phyloP scores from a whole-genome alignment of 306 rosid genomes.

The Gynostemma pentaphyllum region DNA sequence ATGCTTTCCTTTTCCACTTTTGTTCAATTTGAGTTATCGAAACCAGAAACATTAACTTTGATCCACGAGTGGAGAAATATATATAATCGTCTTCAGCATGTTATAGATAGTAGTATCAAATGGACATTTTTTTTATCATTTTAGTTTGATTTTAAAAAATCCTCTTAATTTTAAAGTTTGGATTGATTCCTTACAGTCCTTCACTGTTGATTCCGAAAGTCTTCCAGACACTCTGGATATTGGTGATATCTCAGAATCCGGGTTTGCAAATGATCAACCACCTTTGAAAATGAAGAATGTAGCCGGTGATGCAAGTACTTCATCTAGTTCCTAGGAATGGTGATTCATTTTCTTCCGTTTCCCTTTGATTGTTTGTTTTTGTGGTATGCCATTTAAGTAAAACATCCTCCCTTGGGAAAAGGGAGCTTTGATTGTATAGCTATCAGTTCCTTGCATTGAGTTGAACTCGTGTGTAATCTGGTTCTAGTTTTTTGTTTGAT shows the following conservation, averaged over 20 bases:
- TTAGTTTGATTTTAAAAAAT: background rate
- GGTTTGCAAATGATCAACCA: slow-evolving; percentile 19
- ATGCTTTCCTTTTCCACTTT: background rate
- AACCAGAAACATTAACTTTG: background rate
- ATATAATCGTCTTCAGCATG: background rate
- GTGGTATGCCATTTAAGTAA: background rate
- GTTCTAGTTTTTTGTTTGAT: background rate
- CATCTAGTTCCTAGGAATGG: slow-evolving; percentile 19
- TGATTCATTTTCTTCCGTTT: background rate
- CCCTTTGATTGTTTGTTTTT: slow-evolving; percentile 17
- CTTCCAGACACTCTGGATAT: slow-evolving; percentile 81
- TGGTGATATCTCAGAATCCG: slow-evolving; percentile 73
- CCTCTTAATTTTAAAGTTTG: background rate
- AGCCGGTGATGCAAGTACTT: slow-evolving; percentile 39
- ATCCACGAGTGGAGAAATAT: background rate
- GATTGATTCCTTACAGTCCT: slow-evolving; percentile 25
- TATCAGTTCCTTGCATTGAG: background rate
- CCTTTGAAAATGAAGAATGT: slow-evolving; percentile 44
- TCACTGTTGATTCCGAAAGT: slow-evolving; percentile 35
- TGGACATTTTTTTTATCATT: background rate
- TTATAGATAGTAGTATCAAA: background rate
- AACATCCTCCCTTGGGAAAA: background rate
- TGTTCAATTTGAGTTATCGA: too few species aligned
- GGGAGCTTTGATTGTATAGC: slow-evolving; percentile 2
- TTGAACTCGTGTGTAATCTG: background rate